phyloP scores from a whole-genome alignment of 139 green algal genomes.

The Volvox reticuliferus region DNA sequence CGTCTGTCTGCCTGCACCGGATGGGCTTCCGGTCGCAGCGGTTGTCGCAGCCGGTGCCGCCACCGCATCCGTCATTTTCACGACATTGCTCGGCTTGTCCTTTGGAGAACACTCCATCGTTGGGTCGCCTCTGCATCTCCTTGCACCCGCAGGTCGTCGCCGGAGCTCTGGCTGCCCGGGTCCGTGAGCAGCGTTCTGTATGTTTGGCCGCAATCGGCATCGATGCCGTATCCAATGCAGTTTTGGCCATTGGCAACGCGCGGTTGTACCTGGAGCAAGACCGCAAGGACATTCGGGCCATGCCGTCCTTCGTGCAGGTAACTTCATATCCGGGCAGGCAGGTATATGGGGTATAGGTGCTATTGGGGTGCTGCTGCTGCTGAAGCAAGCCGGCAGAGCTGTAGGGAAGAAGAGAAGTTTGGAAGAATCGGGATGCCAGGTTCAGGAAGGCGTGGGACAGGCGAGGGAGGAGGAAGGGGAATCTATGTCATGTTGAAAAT shows the following conservation, averaged over 20 bases:
- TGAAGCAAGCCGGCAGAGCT: background rate
- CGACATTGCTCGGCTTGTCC: too few species aligned
- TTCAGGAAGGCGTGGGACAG: background rate
- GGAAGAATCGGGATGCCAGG: background rate
- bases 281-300: conserved; percentile 47
- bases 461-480: too few species aligned
- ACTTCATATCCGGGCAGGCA: too few species aligned
- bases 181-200: conserved; percentile 51
- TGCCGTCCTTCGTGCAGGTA: conserved; percentile 49
- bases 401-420: background rate
- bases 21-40: too few species aligned
- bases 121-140: too few species aligned
- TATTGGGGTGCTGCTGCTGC: background rate
- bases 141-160: conserved; percentile 43
- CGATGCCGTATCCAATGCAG: conserved; percentile 62
- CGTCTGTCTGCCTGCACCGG: too few species aligned
- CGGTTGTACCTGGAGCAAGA: conserved; percentile 62
- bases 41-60: too few species aligned
- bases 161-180: conserved; percentile 63
- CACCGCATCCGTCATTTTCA: too few species aligned
- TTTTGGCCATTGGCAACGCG: conserved; percentile 62
- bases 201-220: conserved; percentile 58
- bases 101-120: too few species aligned
- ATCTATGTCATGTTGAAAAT: too few species aligned
- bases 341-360: background rate